phyloP scores from a whole-genome alignment of 2,329 filamentous ascomycete species.

The Coniochaeta sp. region DNA sequence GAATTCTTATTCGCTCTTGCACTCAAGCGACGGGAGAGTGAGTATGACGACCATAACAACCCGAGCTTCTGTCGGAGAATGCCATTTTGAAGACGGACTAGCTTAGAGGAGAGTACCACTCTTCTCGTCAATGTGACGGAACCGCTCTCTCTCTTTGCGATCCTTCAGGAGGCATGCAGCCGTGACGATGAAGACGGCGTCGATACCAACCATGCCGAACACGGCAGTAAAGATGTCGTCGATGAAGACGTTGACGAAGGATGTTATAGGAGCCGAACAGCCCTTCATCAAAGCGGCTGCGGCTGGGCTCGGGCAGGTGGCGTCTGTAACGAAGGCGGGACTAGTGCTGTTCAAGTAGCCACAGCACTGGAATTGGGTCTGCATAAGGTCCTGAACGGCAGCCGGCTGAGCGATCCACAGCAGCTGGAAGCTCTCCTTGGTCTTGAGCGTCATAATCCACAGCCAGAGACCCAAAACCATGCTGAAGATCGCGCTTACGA shows the following conservation, averaged over 20 bases:
- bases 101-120: constrained; percentile 34
- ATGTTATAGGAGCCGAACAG: constrained; percentile 60
- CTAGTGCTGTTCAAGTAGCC: constrained; percentile 68
- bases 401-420: constrained; percentile 54
- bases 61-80: too few relatives aligned
- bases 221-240: constrained; percentile 72
- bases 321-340: constrained; percentile 64
- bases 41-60: not conserved
- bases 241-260: constrained; percentile 62
- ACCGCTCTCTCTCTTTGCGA: constrained; percentile 70
- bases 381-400: constrained; percentile 58
- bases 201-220: constrained; percentile 69
- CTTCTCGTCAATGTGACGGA: constrained; percentile 78
- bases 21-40: not conserved
- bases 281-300: constrained; percentile 63
- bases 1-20: too few relatives aligned
- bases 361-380: constrained; percentile 73
- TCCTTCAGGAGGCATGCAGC: constrained; percentile 73
- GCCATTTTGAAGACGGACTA: not conserved
- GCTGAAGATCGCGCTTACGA: constrained; percentile 56
- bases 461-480: constrained; percentile 58
- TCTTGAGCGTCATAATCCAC: constrained; percentile 67
- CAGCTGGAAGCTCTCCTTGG: constrained; percentile 51
- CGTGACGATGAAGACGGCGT: constrained; percentile 60
- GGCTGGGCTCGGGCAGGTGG: constrained; percentile 60